Conservation (phyloP, 441 rosid genomes). For the Corymbia citriodora region DNA sequence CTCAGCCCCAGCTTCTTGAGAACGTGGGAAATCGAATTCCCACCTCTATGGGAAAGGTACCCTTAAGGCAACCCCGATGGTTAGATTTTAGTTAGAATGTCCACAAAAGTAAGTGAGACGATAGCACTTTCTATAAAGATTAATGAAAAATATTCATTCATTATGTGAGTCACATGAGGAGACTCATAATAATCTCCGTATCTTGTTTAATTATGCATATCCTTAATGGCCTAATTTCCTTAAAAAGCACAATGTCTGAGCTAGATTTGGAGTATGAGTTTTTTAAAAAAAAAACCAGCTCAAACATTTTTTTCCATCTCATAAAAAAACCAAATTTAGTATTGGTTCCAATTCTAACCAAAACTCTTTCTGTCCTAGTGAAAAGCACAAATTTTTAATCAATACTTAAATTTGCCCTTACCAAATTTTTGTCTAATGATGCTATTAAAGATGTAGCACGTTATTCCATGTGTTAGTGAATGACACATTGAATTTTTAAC, state of each 20-base stretch:
- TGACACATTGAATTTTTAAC: neutral
- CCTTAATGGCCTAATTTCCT: rapidly evolving
- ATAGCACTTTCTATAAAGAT: neutral
- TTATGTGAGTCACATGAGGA: rapidly evolving
- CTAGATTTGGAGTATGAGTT: neutral
- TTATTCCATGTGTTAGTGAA: neutral
- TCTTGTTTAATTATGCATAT: neutral
- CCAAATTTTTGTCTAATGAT: neutral
- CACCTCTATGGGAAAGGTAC: neutral
- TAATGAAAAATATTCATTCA: neutral
- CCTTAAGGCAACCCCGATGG: neutral
- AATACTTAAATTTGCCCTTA: neutral
- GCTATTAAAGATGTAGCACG: neutral
- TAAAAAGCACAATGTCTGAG: neutral
- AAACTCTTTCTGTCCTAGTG: neutral
- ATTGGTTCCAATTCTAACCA: neutral
- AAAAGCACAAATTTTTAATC: rapidly evolving
- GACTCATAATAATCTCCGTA: neutral
- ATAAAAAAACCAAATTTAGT: neutral
- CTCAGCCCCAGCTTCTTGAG: too few species aligned
- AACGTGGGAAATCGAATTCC: neutral
- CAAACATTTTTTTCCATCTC: neutral
- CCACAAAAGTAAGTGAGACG: neutral
- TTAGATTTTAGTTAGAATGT: neutral
- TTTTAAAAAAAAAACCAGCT: rapidly evolving